Conservation (phyloP, 345 rosid genomes). For the Pugionium cornutum region DNA sequence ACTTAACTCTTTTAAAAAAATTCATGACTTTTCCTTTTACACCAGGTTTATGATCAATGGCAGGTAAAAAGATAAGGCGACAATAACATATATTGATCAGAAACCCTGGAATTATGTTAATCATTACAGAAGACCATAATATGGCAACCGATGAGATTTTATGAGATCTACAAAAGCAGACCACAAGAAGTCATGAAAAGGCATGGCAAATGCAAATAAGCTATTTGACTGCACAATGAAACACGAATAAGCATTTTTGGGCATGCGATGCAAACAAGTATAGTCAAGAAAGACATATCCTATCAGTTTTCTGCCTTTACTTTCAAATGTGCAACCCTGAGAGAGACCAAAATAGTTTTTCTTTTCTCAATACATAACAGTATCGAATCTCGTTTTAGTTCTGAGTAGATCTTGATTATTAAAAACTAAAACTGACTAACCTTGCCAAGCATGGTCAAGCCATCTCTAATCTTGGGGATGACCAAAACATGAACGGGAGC, state of each 20-base stretch:
- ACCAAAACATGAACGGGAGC: conserved; percentile 94
- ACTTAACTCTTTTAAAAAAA: neutral
- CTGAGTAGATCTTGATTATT: neutral
- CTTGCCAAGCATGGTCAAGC: conserved; percentile 72
- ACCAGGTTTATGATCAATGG: neutral
- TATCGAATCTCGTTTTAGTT: neutral
- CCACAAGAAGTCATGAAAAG: conserved; percentile 7
- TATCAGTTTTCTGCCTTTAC: neutral
- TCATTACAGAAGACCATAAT: conserved; percentile 11
- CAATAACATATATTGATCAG: conserved; percentile 3
- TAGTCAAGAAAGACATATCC: conserved; percentile 10
- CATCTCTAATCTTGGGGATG: conserved; percentile 83
- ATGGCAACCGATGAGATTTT: conserved; percentile 1
- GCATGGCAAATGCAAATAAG: neutral
- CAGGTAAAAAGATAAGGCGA: neutral
- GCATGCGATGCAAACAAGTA: neutral
- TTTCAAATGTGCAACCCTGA: conserved; percentile 4
- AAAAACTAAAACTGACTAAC: conserved; percentile 35
- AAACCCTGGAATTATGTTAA: neutral
- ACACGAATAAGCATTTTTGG: conserved; percentile 1
- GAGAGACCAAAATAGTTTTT: conserved; percentile 4
- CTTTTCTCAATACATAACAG: neutral
- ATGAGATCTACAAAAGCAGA: neutral
- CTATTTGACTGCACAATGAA: neutral
- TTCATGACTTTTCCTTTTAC: neutral